phyloP scores from a whole-genome alignment of 2,329 filamentous ascomycete genomes.

The Epichloe hybrida region DNA sequence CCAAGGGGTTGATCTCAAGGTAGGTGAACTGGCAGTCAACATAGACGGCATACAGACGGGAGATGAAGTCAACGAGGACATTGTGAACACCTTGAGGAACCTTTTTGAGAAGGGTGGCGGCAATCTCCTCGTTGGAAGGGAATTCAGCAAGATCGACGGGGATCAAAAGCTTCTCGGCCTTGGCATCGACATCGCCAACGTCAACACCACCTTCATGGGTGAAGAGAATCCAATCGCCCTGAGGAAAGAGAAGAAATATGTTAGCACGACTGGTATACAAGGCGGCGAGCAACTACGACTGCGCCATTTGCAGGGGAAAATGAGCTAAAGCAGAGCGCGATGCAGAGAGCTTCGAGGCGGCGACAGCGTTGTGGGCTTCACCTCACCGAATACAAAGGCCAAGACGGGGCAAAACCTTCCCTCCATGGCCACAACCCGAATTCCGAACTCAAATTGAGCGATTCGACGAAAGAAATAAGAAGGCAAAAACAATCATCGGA shows the following conservation, averaged over 20 bases:
- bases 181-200: slow-evolving; percentile 96
- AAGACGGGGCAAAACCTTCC: background rate
- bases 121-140: slow-evolving; percentile 92
- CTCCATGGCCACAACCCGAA: background rate
- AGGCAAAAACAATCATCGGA: slow-evolving; percentile 10
- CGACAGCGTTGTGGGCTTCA: background rate
- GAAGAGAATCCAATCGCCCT: slow-evolving; percentile 99
- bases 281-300: background rate
- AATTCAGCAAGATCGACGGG: slow-evolving; percentile 90
- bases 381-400: background rate
- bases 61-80: slow-evolving; percentile 98
- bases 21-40: slow-evolving; percentile 99
- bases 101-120: slow-evolving; percentile 71
- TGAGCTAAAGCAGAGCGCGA: background rate
- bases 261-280: slow-evolving; percentile 10
- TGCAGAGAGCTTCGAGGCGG: background rate
- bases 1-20: slow-evolving; percentile 98
- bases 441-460: background rate
- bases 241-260: slow-evolving; percentile 10
- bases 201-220: slow-evolving; percentile 99
- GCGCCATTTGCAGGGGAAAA: background rate
- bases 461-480: too few relatives aligned
- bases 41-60: slow-evolving; percentile 93
- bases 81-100: slow-evolving; percentile 94
- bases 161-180: slow-evolving; percentile 96